Percentiles rank a stretch among this genome's conserved stretches.
Conservation (phyloP, 2,329 filamentous ascomycete species). For the Paraphaeosphaeria sporulosa region DNA sequence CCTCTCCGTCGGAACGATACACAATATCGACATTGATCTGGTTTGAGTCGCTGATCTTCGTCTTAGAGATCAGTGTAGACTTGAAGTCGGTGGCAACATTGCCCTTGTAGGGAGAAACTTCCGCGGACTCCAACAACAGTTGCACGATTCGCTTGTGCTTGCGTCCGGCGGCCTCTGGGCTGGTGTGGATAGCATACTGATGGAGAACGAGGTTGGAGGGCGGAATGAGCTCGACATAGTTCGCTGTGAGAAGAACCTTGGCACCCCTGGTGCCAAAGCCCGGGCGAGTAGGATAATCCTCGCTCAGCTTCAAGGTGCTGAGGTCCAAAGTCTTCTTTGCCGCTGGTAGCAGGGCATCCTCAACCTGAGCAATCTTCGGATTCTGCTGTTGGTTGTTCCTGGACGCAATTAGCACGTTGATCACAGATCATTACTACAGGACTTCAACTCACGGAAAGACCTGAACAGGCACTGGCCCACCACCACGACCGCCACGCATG, state of each 20-base stretch:
- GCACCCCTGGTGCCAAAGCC: conserved; percentile 26
- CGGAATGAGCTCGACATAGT: conserved; percentile 30
- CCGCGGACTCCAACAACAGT: conserved; percentile 24
- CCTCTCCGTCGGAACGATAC: conserved; percentile 32
- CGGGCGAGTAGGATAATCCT: conserved; percentile 21
- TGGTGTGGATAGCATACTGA: conserved; percentile 21
- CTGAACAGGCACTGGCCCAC: conserved; percentile 13
- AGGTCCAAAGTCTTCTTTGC: conserved; percentile 23
- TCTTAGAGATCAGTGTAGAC: conserved; percentile 30
- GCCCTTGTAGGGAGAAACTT: conserved; percentile 12
- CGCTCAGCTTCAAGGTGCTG: conserved; percentile 12
- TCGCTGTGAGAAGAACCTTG: conserved; percentile 26
- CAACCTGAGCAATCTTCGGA: conserved; percentile 18
- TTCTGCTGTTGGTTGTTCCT: conserved; percentile 19
- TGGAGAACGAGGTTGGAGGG: conserved; percentile 22
- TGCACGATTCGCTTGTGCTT: conserved; percentile 24
- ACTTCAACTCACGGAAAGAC: conserved; percentile 14
- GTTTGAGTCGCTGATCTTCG: conserved; percentile 24
- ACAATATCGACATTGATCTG: conserved; percentile 19
- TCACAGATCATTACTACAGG: neutral
- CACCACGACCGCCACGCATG: conserved; percentile 15
- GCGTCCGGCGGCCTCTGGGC: conserved; percentile 22
- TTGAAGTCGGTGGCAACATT: conserved; percentile 33
- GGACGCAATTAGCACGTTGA: neutral
- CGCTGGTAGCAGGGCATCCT: conserved; percentile 22